Percentiles rank a stretch among this genome's conserved stretches.
These are phyloP conservation scores for Alternaria triticimaculans DNA, from an alignment of 2,329 filamentous ascomycete species.

Conservation along the genomic window DNA sequence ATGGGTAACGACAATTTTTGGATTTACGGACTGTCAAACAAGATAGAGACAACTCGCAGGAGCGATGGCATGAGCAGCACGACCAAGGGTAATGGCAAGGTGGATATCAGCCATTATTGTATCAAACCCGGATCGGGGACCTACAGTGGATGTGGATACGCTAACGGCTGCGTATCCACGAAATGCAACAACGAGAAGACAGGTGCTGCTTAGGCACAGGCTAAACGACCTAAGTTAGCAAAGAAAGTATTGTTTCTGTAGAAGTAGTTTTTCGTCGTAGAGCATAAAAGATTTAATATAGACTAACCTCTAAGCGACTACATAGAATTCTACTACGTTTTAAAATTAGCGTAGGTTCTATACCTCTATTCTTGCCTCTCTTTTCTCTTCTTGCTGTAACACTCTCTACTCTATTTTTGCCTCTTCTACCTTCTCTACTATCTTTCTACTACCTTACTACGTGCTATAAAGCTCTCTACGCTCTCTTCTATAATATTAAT, in stretches of 20 bases:
- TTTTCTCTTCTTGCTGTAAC: too few species aligned
- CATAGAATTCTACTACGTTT: too few species aligned
- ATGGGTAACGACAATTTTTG: background rate
- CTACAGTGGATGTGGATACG: background rate
- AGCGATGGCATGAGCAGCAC: background rate
- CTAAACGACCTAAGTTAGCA: background rate
- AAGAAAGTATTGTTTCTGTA: background rate
- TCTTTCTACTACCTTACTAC: too few species aligned
- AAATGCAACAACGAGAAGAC: background rate
- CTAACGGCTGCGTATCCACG: background rate
- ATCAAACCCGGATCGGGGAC: background rate
- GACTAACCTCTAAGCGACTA: background rate
- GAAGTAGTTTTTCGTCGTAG: background rate
- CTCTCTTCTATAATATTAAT: too few species aligned
- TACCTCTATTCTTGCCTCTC: too few species aligned
- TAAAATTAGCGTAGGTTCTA: too few species aligned
- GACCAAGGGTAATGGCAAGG: background rate
- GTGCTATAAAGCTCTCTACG: too few species aligned
- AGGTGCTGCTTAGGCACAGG: background rate
- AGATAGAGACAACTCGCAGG: background rate
- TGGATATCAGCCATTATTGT: background rate
- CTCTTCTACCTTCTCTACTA: too few species aligned
- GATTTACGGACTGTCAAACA: background rate
- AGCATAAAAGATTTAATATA: background rate
- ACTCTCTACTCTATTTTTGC: too few species aligned